These are phyloP conservation scores for Basipetospora chlamydospora DNA, from an alignment of 2,329 filamentous ascomycete species.

Conservation along the genomic window DNA sequence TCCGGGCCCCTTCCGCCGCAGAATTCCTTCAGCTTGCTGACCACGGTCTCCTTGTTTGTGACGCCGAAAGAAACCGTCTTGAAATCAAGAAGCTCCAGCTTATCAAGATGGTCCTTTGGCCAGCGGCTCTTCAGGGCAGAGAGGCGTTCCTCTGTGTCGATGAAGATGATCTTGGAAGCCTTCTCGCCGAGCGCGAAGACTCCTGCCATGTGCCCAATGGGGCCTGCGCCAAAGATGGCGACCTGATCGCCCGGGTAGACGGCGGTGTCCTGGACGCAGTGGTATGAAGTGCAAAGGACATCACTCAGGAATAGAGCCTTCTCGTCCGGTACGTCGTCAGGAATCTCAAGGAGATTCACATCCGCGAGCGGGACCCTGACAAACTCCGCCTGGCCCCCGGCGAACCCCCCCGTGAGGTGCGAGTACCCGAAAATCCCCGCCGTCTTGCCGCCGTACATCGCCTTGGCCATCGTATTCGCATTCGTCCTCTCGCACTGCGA, in stretches of 20 bases:
- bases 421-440: slow-evolving; percentile 61
- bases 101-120: slow-evolving; percentile 27
- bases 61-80: slow-evolving; percentile 42
- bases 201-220: slow-evolving; percentile 73
- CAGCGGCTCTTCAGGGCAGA: slow-evolving; percentile 52
- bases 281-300: slow-evolving; percentile 65
- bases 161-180: slow-evolving; percentile 60
- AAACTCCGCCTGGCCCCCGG: slow-evolving; percentile 78
- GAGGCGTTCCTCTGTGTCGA: slow-evolving; percentile 60
- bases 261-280: slow-evolving; percentile 69
- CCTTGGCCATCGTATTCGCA: slow-evolving; percentile 52
- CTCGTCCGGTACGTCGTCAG: slow-evolving; percentile 69
- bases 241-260: slow-evolving; percentile 67
- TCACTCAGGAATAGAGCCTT: slow-evolving; percentile 70
- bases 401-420: slow-evolving; percentile 75
- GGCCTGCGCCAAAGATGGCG: slow-evolving; percentile 74
- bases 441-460: slow-evolving; percentile 67
- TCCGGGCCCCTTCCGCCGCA: slow-evolving; percentile 60
- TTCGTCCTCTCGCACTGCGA: slow-evolving; percentile 74
- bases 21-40: slow-evolving; percentile 58
- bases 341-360: slow-evolving; percentile 67
- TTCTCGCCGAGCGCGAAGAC: slow-evolving; percentile 63
- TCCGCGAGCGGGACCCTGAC: slow-evolving; percentile 69
- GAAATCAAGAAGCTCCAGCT: slow-evolving; percentile 58
- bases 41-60: slow-evolving; percentile 45